Evolutionary conservation across 495 filamentous ascomycete genomes (phyloP).

Genomic region (Hyaloscypha variabilis): DNA sequence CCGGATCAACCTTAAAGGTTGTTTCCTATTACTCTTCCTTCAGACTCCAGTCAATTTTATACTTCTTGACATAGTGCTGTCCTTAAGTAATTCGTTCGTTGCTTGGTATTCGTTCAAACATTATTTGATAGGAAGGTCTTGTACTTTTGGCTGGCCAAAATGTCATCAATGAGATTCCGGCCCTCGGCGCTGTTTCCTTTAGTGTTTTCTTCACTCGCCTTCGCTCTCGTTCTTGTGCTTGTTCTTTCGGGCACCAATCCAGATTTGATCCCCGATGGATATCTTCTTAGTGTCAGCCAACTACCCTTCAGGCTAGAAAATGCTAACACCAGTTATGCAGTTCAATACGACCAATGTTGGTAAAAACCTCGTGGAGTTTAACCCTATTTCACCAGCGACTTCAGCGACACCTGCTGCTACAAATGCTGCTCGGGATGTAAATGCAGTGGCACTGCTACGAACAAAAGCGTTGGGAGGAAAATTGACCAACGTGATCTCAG

Average conservation of each 20-base stretch:
- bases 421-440: constrained; percentile 1
- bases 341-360: constrained; percentile 17
- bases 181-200: constrained; percentile 12
- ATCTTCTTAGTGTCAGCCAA: constrained; percentile 13
- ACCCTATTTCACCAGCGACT: not conserved
- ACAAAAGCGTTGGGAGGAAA: not conserved
- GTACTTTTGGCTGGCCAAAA: constrained; percentile 6
- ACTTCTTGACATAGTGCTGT: not conserved
- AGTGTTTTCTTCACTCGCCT: constrained; percentile 4
- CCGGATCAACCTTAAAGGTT: not conserved
- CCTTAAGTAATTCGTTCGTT: not conserved
- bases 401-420: constrained; percentile 1
- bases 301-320: not conserved
- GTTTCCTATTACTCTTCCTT: not conserved
- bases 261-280: constrained; percentile 4
- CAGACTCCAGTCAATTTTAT: not conserved
- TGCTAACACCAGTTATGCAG: not conserved
- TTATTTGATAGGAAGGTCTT: not conserved
- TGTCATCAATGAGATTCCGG: constrained; percentile 10
- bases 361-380: constrained; percentile 7
- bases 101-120: not conserved
- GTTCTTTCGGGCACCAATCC: constrained; percentile 14
- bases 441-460: not conserved
- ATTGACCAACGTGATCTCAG: not conserved
- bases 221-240: constrained; percentile 8